Evolutionary conservation across 805 yeast species (phyloP), one percentile per base, ranked within the genome.

Genomic region (Ogataea trehaloabstinens): DNA sequence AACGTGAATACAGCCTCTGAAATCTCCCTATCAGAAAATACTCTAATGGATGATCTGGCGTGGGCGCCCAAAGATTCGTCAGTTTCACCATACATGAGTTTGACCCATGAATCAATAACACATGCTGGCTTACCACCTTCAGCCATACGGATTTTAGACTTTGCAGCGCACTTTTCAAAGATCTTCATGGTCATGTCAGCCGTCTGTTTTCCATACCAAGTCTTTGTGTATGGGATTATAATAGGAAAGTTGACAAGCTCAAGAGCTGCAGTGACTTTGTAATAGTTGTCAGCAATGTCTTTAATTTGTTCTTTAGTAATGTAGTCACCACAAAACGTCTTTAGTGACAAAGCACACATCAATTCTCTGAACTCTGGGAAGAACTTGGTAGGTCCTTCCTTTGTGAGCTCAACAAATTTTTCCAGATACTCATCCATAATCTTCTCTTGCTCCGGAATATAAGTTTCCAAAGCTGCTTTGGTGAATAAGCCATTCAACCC

Each of bases 181-280:
- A 88, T 82, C 53, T 79, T 82, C 97, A 93, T 91, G 13, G 96
- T 87, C 73, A 82, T 78, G 61, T 93, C 95, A 41, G 97, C 95
- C 56, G 90, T 85, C 60, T 75, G 80, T 70, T 86, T 83, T 51
- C 99, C 99, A 66, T 90, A 87, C 99, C 99, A 93, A 24, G 99
- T 84, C 70, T 91, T 93, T 45, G 99, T 89, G 73, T 75, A 93
- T 21, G 99, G 99, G 34, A 93, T 64, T 48, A 93, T 91, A 55
- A 93, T 86, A 46, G 99, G 99, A 80, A 93, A 93, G 72, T 93
- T 93, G 46, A 93, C 99, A 51, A 93, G 77, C 68, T 93, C 99
- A 58, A 93, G 75, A 19, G 99, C 99, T 44, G 95, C 95, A 11
- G 99, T 93, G 50, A 93, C 85, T 48, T 78, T 70, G 66, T 80